Percentiles rank a stretch among this genome's conserved stretches.
phyloP scores from a whole-genome alignment of 768 basidiomycete species.

The Panaeolus papilionaceus region DNA sequence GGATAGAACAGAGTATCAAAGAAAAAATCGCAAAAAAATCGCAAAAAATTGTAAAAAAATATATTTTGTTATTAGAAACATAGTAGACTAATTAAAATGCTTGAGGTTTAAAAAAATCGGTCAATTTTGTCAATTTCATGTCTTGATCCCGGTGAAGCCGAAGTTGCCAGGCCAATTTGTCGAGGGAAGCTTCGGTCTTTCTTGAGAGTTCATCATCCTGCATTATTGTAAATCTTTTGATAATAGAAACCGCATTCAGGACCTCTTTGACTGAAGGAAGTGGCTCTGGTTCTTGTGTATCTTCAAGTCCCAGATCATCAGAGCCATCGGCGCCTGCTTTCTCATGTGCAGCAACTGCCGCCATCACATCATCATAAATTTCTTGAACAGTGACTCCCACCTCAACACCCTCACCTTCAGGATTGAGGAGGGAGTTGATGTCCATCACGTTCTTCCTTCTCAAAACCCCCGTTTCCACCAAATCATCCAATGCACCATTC shows the following conservation, averaged over 20 bases:
- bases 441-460: conserved; percentile 33
- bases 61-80: too few relatives aligned
- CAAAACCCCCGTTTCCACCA: conserved; percentile 32
- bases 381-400: conserved; percentile 32
- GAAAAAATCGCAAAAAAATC: too few relatives aligned
- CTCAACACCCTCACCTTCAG: conserved; percentile 29
- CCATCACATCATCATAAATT: conserved; percentile 33
- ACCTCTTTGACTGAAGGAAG: conserved; percentile 27
- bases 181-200: too few relatives aligned
- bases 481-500: conserved; percentile 26
- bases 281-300: too few relatives aligned
- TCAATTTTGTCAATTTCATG: too few relatives aligned
- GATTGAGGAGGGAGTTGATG: conserved; percentile 36
- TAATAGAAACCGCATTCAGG: conserved; percentile 28
- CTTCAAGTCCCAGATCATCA: conserved; percentile 27
- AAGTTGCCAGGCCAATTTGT: too few relatives aligned
- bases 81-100: too few relatives aligned
- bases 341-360: conserved; percentile 28
- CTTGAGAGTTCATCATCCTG: too few relatives aligned
- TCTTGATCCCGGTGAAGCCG: too few relatives aligned
- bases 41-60: too few relatives aligned
- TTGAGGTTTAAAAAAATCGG: too few relatives aligned
- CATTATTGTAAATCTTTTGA: conserved; percentile 24
- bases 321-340: conserved; percentile 24
- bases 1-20: too few relatives aligned